These are phyloP conservation scores for Neurospora sp. DNA, from an alignment of 495 filamentous ascomycete genomes.

Conservation along the genomic window DNA sequence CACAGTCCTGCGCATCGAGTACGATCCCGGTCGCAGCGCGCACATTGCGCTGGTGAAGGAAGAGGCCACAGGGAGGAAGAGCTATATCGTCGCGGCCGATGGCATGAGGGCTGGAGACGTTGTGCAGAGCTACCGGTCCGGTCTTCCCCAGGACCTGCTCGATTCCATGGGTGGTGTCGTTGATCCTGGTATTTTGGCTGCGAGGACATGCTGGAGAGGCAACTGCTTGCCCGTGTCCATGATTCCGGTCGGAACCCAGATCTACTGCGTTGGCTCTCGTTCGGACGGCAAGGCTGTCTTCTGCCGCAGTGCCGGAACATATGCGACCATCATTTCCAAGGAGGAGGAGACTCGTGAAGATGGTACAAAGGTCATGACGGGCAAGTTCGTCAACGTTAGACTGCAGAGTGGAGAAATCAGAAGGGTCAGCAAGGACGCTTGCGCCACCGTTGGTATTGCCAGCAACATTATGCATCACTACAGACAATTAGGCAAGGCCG, in stretches of 20 bases:
- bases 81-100: constrained; percentile 86
- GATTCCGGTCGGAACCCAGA: constrained; percentile 81
- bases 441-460: constrained; percentile 83
- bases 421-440: constrained; percentile 79
- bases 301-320: constrained; percentile 87
- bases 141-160: constrained; percentile 75
- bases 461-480: constrained; percentile 91
- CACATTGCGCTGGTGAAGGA: constrained; percentile 83
- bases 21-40: constrained; percentile 85
- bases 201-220: constrained; percentile 86
- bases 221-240: constrained; percentile 93
- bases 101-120: constrained; percentile 87
- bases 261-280: constrained; percentile 79
- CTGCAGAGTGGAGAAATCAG: constrained; percentile 88
- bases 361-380: constrained; percentile 40
- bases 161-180: constrained; percentile 81
- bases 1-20: constrained; percentile 84
- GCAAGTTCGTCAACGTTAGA: constrained; percentile 64
- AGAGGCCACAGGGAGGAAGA: constrained; percentile 55
- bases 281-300: constrained; percentile 68
- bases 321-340: constrained; percentile 76
- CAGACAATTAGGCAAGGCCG: constrained; percentile 86
- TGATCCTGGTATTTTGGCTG: constrained; percentile 89
- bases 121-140: constrained; percentile 79
- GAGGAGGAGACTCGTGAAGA: constrained; percentile 57